phyloP scores from a whole-genome alignment of 2,329 filamentous ascomycete species.

The Fusarium caatingaense region DNA sequence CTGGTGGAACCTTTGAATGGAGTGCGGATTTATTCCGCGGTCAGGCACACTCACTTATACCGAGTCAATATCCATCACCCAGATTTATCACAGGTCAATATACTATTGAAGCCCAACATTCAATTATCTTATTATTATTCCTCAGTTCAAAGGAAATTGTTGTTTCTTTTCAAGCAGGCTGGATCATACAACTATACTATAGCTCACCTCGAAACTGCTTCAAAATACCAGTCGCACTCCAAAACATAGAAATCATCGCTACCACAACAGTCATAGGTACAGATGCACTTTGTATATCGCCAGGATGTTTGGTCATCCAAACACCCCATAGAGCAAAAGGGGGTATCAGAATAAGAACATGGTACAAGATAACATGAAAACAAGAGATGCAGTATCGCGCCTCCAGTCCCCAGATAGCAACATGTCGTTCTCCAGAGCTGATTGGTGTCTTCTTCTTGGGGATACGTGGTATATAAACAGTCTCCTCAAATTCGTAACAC shows the following conservation, averaged over 20 bases:
- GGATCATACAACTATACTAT: background rate
- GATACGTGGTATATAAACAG: conserved; percentile 13
- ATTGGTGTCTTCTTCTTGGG: conserved; percentile 16
- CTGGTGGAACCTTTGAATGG: conserved; percentile 20
- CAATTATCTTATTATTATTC: too few species aligned
- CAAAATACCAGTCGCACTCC: conserved; percentile 20
- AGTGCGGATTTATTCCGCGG: conserved; percentile 33
- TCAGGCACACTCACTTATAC: background rate
- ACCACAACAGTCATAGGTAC: conserved; percentile 14
- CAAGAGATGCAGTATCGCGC: conserved; percentile 15
- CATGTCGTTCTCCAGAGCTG: background rate
- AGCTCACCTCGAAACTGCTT: conserved; percentile 20
- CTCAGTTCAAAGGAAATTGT: too few species aligned
- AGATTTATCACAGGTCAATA: background rate
- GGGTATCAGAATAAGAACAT: conserved; percentile 12
- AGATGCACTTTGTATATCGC: conserved; percentile 20
- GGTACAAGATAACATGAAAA: conserved; percentile 8
- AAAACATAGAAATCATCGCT: conserved; percentile 23
- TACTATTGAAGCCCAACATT: too few species aligned
- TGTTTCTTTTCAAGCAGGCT: too few species aligned
- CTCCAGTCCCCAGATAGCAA: conserved; percentile 10
- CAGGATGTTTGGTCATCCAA: conserved; percentile 5
- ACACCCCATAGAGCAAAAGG: conserved; percentile 8
- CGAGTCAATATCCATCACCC: too few species aligned
- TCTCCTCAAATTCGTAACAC: conserved; percentile 18